phyloP scores from a whole-genome alignment of 208 protist genomes.

The Naegleria fowleri region DNA sequence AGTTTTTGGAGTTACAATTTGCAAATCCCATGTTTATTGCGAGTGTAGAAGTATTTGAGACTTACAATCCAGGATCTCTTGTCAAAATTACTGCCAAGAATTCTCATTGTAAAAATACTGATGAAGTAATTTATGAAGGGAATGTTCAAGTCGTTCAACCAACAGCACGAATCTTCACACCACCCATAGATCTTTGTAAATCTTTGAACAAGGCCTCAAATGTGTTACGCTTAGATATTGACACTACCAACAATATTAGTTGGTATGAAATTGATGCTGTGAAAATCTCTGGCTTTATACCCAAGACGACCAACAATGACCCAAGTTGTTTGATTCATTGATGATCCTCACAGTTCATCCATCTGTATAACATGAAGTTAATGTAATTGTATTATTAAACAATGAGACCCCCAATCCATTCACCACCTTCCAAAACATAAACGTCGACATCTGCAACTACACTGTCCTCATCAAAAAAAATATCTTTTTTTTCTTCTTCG shows the following conservation, averaged over 20 bases:
- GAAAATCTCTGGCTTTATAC: not conserved
- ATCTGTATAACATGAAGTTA: no score
- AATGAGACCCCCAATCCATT: no score
- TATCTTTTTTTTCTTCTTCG: no score
- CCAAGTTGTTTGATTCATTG: no score
- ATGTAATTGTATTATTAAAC: no score
- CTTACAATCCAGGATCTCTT: not conserved
- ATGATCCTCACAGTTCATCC: no score
- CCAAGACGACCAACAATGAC: not conserved
- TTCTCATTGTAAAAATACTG: no score
- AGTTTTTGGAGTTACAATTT: conserved; percentile 12
- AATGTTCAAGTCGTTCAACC: not conserved
- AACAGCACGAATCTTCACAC: not conserved
- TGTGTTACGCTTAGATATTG: not conserved
- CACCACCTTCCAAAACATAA: no score
- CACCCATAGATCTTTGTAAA: not conserved
- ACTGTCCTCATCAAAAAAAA: no score
- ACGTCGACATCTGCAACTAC: no score
- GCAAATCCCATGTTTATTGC: not conserved
- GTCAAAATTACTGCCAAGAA: not conserved
- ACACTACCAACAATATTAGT: not conserved
- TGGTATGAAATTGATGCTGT: conserved; percentile 23
- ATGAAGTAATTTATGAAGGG: not conserved
- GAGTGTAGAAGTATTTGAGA: not conserved
- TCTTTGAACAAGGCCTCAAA: not conserved